Conservation (phyloP, 257 asterid genomes). For the Eucommia ulmoides region DNA sequence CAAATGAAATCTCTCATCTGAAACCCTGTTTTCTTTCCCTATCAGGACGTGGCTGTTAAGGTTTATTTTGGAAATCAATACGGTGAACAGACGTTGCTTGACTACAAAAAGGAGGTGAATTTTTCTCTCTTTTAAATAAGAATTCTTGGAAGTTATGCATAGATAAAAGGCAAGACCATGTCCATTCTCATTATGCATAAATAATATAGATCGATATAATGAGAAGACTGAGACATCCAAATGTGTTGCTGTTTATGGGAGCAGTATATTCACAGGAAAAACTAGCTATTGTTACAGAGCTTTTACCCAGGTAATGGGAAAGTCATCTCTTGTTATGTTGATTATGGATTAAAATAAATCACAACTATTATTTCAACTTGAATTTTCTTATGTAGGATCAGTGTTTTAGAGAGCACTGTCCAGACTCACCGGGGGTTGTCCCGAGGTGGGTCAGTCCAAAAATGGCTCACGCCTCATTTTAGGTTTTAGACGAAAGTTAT, state of each 20-base stretch:
- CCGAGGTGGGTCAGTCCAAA: too few species aligned
- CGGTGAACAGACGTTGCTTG: constrained; percentile 29
- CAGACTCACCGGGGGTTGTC: too few species aligned
- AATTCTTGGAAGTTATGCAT: background rate
- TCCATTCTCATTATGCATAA: background rate
- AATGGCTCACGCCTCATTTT: too few species aligned
- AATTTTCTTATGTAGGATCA: too few species aligned
- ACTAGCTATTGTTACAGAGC: constrained; percentile 63
- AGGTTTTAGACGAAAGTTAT: too few species aligned
- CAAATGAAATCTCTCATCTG: constrained; percentile 1
- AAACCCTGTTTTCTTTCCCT: constrained; percentile 6
- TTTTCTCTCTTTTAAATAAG: too few species aligned
- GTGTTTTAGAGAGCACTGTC: too few species aligned
- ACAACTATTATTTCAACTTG: too few species aligned
- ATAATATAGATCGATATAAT: constrained; percentile 45
- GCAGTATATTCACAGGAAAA: constrained; percentile 50
- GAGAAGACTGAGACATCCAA: constrained; percentile 73
- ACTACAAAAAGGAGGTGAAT: constrained; percentile 69
- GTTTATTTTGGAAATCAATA: constrained; percentile 43
- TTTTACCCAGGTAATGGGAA: constrained; percentile 37
- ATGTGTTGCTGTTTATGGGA: constrained; percentile 71
- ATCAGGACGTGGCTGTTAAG: constrained; percentile 77
- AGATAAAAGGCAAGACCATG: background rate
- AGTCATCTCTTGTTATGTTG: background rate
- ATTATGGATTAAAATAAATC: too few species aligned